These are phyloP conservation scores for Salvia rosmarinus DNA, from an alignment of 257 asterid species.

Conservation along the genomic window DNA sequence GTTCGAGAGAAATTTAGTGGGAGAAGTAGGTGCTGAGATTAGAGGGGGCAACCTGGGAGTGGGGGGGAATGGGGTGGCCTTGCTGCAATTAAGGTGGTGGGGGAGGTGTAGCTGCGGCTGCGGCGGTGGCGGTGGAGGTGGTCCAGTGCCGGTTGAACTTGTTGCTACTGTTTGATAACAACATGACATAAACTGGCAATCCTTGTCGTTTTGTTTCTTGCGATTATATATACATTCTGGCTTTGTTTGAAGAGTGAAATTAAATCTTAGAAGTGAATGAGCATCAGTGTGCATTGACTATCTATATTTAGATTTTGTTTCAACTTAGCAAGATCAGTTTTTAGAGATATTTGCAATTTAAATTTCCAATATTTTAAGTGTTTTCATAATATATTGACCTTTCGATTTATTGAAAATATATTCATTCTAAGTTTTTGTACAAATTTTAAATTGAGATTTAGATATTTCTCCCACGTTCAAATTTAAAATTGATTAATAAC, in stretches of 20 bases:
- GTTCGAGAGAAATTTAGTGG: background rate
- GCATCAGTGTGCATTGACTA: no score
- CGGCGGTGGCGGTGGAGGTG: slow-evolving; percentile 43
- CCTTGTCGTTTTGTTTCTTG: slow-evolving; percentile 43
- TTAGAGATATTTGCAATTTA: no score
- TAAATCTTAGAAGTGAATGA: no score
- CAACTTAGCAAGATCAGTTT: no score
- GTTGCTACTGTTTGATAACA: slow-evolving; percentile 41
- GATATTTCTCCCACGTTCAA: no score
- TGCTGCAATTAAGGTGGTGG: slow-evolving; percentile 6
- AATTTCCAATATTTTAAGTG: no score
- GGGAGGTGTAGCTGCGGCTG: slow-evolving; percentile 16
- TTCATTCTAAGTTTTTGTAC: no score
- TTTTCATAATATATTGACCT: no score
- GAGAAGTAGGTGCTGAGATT: slow-evolving; percentile 31
- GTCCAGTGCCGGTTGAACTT: slow-evolving; percentile 57
- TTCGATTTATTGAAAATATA: no score
- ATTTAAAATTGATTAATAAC: no score
- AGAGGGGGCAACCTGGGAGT: slow-evolving; percentile 58
- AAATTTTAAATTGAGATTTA: no score
- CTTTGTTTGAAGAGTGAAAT: background rate
- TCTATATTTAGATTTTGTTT: no score
- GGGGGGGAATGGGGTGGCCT: slow-evolving; percentile 48
- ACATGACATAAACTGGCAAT: slow-evolving; percentile 36
- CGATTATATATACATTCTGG: background rate